Evolutionary conservation across 108 stramenopile genomes (phyloP).

Genomic region (Skeletonema tropicum): DNA sequence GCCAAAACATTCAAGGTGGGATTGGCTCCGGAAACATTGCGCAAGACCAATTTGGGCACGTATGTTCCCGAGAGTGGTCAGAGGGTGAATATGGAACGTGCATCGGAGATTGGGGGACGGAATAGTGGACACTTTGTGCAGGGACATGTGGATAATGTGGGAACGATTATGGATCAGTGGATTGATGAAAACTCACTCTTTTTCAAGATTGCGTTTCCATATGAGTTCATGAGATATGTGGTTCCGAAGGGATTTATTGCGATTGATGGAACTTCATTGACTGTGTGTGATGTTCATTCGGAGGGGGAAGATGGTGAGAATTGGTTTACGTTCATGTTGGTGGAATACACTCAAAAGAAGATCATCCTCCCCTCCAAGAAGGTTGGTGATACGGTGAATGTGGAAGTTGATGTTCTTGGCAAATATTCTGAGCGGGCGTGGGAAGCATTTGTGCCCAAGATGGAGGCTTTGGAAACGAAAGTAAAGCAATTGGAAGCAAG

Average conservation of each 20-base stretch:
- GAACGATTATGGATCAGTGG: slow-evolving; percentile 78
- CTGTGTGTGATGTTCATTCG: slow-evolving; percentile 84
- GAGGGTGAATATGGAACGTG: slow-evolving; percentile 92
- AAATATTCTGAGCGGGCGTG: slow-evolving; percentile 90
- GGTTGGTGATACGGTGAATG: slow-evolving; percentile 83
- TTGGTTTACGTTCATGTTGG: slow-evolving; percentile 98
- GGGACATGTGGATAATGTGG: slow-evolving; percentile 96
- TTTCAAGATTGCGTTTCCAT: slow-evolving; percentile 74
- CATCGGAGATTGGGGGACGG: slow-evolving; percentile 90
- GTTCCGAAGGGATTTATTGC: slow-evolving; percentile 99
- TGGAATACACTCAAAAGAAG: slow-evolving; percentile 97
- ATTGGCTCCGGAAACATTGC: slow-evolving; percentile 93
- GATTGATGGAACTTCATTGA: slow-evolving; percentile 95
- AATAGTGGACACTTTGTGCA: slow-evolving; percentile 98
- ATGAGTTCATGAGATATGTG: slow-evolving; percentile 85
- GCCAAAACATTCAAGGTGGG: slow-evolving; percentile 83
- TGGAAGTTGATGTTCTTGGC: slow-evolving; percentile 97
- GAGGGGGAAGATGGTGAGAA: slow-evolving; percentile 60
- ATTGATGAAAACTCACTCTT: slow-evolving; percentile 91
- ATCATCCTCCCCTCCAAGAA: slow-evolving; percentile 85
- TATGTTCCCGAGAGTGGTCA: slow-evolving; percentile 6
- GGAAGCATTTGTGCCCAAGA: slow-evolving; percentile 74
- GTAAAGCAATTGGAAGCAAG: slow-evolving; percentile 68
- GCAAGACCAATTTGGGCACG: slow-evolving; percentile 80
- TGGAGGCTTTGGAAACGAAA: slow-evolving; percentile 82